phyloP scores from a whole-genome alignment of 306 rosid species.

The Cicer judaicum region DNA sequence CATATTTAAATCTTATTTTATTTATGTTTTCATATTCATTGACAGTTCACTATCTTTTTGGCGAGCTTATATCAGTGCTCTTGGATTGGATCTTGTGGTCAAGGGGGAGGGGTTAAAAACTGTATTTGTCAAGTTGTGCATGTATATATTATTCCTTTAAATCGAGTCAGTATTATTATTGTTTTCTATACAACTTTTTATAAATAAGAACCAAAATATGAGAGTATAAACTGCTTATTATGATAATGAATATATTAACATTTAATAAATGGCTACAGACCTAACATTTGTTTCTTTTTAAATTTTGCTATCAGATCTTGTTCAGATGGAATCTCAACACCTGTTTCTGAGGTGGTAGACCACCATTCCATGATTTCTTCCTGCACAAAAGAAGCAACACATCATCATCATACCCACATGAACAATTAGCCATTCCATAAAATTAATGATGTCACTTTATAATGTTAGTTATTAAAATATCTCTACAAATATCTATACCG shows the following conservation, averaged over 20 bases:
- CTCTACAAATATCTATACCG: no score
- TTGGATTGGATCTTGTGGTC: no score
- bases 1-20: no score
- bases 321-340: conserved; percentile 58
- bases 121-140: neutral
- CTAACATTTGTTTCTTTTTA: conserved; percentile 60
- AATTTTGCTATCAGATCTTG: conserved; percentile 63
- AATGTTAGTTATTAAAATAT: no score
- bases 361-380: conserved; percentile 95
- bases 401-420: conserved; percentile 2
- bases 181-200: conserved; percentile 23
- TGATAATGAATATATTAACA: conserved; percentile 15
- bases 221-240: conserved; percentile 6
- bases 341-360: conserved; percentile 56
- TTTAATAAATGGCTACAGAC: conserved; percentile 51
- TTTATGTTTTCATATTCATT: neutral
- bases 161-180: neutral
- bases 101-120: neutral
- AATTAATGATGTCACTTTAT: neutral
- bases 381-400: conserved; percentile 50
- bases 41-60: no score
- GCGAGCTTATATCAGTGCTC: no score
- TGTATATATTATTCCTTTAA: conserved; percentile 26
- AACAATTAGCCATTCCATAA: neutral
- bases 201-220: conserved; percentile 6